These are phyloP conservation scores for Solanum chacoense DNA, from an alignment of 305 asterid species.

Conservation along the genomic window DNA sequence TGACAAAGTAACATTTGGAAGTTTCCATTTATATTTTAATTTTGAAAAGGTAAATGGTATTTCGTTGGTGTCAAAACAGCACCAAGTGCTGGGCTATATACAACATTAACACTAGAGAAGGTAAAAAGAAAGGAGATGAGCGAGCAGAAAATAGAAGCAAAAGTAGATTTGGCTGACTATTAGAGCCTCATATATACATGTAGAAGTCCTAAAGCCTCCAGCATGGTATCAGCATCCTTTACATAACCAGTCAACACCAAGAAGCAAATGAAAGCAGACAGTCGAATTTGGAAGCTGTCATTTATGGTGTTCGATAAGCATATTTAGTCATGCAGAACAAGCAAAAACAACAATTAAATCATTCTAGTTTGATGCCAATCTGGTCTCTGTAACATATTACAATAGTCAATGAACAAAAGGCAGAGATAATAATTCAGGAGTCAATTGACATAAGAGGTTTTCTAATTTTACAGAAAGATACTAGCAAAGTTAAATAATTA, in stretches of 20 bases:
- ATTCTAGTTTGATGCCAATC: background rate
- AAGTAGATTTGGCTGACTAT: background rate
- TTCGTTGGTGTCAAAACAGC: background rate
- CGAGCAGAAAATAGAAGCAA: background rate
- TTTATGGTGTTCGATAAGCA: background rate
- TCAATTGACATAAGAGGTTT: background rate
- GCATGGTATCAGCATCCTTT: background rate
- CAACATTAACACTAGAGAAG: background rate
- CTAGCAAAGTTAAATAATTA: background rate
- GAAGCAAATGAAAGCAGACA: background rate
- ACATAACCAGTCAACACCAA: background rate
- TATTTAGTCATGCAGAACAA: background rate
- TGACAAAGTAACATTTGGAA: conserved; percentile 1
- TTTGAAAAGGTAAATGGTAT: background rate
- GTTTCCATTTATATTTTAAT: background rate
- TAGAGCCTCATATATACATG: background rate
- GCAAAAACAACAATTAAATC: background rate
- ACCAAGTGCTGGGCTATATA: background rate
- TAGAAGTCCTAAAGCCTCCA: background rate
- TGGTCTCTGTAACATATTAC: background rate
- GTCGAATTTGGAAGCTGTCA: background rate
- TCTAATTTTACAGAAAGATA: background rate
- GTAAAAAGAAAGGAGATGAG: background rate
- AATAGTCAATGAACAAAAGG: background rate
- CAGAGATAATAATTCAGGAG: background rate